Base-by-base conservation (phyloP, 2,329 filamentous ascomycete species). In the Ophioceras dolichostomum region DNA sequence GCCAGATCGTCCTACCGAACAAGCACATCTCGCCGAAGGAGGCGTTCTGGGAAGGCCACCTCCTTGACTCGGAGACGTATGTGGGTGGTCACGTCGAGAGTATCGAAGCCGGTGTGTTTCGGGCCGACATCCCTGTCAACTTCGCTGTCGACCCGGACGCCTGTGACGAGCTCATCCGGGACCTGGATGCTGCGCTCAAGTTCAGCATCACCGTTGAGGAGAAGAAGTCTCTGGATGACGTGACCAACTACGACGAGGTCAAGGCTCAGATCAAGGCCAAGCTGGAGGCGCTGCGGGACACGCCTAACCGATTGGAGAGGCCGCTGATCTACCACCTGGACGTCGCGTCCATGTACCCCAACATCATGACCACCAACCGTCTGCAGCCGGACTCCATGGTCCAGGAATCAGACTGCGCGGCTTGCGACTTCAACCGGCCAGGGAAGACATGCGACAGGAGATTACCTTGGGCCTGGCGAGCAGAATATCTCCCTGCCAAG, bases 321-420 rank as follows among this genome's bases (percentile, higher is more conserved):
- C 91, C 91, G 4, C 73, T 93, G 22, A 98, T 98, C 46, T 98
- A 98, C 61, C 91, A 98, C 68, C 67, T 98, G 62, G 91, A 98
- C 54, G 93, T 98, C 41, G 91, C 91, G 14, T 95, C 91, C 41
- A 98, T 98, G 91, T 98, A 98, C 56, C 91, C 91, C 9, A 98
- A 98, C 59, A 98, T 98, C 57, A 98, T 98, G 93, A 98, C 93
- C 2, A 98, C 91, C 1, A 98, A 98, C 58, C 83, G 91, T 56
- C 61, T 98, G 33, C 91, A 98, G 49, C 91, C 91, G 0, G 91
- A 98, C 58, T 96, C 91, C n/a, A 94, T 98, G 87, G 93, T 98
- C 38, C 69, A 89, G 34, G 93, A 98, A 55, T 85, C 88, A 1
- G 86, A 94, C 50, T 98, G 93, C 51, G 91, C 91, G 3, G 88